Evolutionary conservation across 306 rosid genomes (phyloP).

Genomic region (Gynostemma pentaphyllum): DNA sequence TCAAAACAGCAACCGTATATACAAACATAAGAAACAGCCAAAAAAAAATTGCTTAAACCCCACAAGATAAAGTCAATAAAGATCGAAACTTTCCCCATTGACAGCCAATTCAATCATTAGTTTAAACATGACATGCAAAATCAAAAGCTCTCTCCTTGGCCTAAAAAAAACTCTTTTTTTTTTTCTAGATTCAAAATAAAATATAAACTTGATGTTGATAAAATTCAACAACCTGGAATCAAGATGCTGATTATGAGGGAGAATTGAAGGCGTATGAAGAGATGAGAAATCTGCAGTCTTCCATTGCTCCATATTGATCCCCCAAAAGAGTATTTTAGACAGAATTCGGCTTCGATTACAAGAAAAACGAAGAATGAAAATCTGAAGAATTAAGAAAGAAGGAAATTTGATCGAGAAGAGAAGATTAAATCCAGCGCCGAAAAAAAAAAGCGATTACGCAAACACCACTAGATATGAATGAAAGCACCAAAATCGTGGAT

Average conservation of each 20-base stretch:
- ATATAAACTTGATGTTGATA: background rate
- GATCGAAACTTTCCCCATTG: background rate
- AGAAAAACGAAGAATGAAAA: background rate
- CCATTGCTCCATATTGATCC: slow-evolving; percentile 34
- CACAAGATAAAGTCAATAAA: background rate
- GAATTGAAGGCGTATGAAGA: slow-evolving; percentile 19
- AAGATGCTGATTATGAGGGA: slow-evolving; percentile 17
- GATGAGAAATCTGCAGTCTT: slow-evolving; percentile 28
- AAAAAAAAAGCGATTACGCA: background rate
- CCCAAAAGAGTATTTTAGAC: background rate
- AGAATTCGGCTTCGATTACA: background rate
- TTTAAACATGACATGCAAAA: background rate
- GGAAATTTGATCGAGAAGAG: background rate
- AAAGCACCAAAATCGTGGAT: slow-evolving; percentile 9
- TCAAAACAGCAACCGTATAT: background rate
- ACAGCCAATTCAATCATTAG: background rate
- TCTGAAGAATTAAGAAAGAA: background rate
- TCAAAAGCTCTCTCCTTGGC: background rate
- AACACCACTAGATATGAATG: slow-evolving; percentile 1
- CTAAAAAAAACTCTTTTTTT: background rate
- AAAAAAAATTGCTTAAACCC: background rate
- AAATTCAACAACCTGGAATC: slow-evolving; percentile 30
- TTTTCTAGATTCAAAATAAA: background rate
- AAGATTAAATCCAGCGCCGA: slow-evolving; percentile 1
- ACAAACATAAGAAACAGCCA: background rate